Evolutionary conservation across 768 basidiomycete genomes (phyloP), one percentile per base, ranked within the genome.

Genomic region (Asterophora parasitica): DNA sequence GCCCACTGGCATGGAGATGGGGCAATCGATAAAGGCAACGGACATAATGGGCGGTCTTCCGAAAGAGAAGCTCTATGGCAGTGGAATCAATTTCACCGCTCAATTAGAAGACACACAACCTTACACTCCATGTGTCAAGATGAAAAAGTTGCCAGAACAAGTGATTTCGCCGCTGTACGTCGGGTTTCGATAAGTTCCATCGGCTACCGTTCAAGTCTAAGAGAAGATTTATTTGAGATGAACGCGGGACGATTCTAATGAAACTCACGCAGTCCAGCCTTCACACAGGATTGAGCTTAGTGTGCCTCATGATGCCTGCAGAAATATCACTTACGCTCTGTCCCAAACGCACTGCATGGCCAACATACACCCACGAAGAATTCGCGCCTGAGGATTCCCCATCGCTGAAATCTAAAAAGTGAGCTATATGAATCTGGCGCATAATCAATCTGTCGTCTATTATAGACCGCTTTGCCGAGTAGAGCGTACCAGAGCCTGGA

Each of bases 121-220:
- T 39, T 55, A 88, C 86, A 32, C 76, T 63, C 73, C 77, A 79
- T 0, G 81, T 80, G 55, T 88, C 86, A 23, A 77, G 59, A 19
- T 69, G 54, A 56, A 83, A 86, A n/a, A 87, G 60, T 40, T 82
- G 77, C 83, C 85, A 89, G 58, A 86, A 87, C 9, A 83, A 65
- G 16, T 69, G 69, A 44, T 70, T 74, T 13, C 85, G 77, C 46
- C 71, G 67, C 49, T 79, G 68, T 13, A 67, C 60, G 33, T 69
- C 61, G 16, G 65, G 61, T 20, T 72, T 67, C 13, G 72, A 67
- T 4, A 88, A 67, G 23, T 78, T 74, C 79, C 84, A 88, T 20
- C 81, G 71, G 5, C 70, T 65, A 42, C 79, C 74, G 47, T 82
- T 75, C 30, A 85, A 65, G 59, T 86, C 83, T 87, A 41, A 17